A percentile compares a stretch with the other conserved stretches of the same genome.
Evolutionary conservation across 2,329 filamentous ascomycete genomes (phyloP).

Genomic region (Neofusicoccum kwambonambiense): DNA sequence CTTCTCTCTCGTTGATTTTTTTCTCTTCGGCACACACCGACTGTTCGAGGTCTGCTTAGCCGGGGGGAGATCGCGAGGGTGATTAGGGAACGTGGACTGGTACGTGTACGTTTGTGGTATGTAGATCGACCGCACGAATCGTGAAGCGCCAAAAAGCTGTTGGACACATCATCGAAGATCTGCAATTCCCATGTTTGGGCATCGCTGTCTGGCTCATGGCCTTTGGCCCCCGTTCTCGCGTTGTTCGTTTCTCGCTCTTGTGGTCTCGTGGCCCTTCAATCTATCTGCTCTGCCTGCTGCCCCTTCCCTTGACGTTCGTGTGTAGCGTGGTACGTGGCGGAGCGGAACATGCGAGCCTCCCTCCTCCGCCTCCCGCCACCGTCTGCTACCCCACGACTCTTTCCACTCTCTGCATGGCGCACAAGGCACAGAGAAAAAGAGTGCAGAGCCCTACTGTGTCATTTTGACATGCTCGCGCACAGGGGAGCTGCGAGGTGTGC

Average conservation of each 20-base stretch:
- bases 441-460: not conserved
- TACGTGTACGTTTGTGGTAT: too few relatives aligned
- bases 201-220: too few relatives aligned
- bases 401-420: not conserved
- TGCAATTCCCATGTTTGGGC: too few relatives aligned
- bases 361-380: not conserved
- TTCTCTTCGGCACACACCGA: not conserved
- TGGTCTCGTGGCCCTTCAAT: not conserved
- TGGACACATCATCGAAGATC: too few relatives aligned
- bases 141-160: too few relatives aligned
- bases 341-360: too few relatives aligned
- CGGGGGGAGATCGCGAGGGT: too few relatives aligned
- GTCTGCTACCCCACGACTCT: not conserved
- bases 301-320: conserved; percentile 3
- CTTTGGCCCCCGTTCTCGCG: not conserved
- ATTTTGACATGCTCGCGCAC: not conserved
- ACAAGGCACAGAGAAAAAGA: not conserved
- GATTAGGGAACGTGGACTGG: too few relatives aligned
- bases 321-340: conserved; percentile 3
- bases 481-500: too few relatives aligned
- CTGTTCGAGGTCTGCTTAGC: not conserved
- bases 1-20: not conserved
- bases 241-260: not conserved
- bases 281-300: too few relatives aligned
- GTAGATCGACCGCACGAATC: too few relatives aligned